A percentile compares a stretch with the other conserved stretches of the same genome.
These are phyloP conservation scores for Fusarium continuum DNA, from an alignment of 2,329 filamentous ascomycete species.

Conservation along the genomic window DNA sequence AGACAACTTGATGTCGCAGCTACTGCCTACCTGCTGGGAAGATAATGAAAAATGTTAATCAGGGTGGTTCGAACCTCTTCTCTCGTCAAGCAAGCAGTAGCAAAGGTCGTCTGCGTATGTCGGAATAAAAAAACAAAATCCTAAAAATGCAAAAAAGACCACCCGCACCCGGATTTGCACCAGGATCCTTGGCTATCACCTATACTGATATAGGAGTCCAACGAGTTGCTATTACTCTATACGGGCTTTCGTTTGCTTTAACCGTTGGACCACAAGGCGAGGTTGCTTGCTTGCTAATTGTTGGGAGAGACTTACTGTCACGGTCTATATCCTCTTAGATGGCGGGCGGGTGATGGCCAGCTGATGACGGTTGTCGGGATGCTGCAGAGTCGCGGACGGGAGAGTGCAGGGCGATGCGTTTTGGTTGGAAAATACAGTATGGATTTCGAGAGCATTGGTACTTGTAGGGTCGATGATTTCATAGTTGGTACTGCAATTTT, in stretches of 20 bases:
- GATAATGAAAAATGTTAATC: too few relatives aligned
- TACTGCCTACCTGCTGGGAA: too few relatives aligned
- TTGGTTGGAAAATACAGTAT: neutral
- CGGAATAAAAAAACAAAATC: neutral
- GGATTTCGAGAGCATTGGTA: too few relatives aligned
- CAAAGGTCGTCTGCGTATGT: neutral
- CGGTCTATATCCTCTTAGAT: conserved; percentile 20
- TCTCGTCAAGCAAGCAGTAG: neutral
- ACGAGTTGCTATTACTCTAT: conserved; percentile 51
- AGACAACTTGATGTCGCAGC: too few relatives aligned
- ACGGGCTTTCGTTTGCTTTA: conserved; percentile 39
- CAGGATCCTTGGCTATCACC: conserved; percentile 49
- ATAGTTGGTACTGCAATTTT: neutral
- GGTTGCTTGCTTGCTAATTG: conserved; percentile 6
- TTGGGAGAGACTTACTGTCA: conserved; percentile 15
- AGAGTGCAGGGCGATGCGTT: conserved; percentile 6
- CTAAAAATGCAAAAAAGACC: conserved; percentile 22
- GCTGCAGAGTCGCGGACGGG: conserved; percentile 22
- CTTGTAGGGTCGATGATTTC: neutral
- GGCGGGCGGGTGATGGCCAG: conserved; percentile 17
- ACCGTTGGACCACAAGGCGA: conserved; percentile 38
- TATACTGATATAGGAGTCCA: conserved; percentile 48
- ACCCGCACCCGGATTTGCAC: conserved; percentile 51
- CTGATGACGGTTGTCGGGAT: conserved; percentile 19
- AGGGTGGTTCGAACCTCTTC: neutral